These are phyloP conservation scores for Aureobasidium sp. DNA, from an alignment of 2,329 filamentous ascomycete species.

Conservation along the genomic window DNA sequence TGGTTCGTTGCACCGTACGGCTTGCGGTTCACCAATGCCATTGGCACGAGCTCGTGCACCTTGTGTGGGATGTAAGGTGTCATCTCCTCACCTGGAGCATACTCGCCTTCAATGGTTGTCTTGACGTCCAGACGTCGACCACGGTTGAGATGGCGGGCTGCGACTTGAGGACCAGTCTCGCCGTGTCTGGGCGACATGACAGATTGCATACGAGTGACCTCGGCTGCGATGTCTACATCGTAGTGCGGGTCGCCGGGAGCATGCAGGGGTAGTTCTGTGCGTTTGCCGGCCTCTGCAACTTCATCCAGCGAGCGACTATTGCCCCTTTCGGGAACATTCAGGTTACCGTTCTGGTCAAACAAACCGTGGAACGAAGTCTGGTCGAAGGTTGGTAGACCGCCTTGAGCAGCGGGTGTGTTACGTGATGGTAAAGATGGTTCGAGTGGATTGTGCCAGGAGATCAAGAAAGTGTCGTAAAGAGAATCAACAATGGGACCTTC, in stretches of 20 bases:
- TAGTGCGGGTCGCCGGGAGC: conserved; percentile 56
- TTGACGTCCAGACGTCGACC: conserved; percentile 24
- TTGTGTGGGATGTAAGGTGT: conserved; percentile 57
- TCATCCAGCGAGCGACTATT: conserved; percentile 13
- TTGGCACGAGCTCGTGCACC: conserved; percentile 53
- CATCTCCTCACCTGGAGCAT: conserved; percentile 50
- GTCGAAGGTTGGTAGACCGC: conserved; percentile 28
- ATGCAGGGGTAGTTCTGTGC: conserved; percentile 45
- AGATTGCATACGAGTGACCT: conserved; percentile 56
- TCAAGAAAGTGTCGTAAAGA: conserved; percentile 65
- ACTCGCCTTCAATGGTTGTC: conserved; percentile 45
- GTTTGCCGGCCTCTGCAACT: conserved; percentile 18
- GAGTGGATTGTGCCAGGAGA: conserved; percentile 62
- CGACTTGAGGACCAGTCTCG: conserved; percentile 51
- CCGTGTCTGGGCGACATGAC: conserved; percentile 43
- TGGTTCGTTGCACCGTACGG: conserved; percentile 61
- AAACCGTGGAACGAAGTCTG: conserved; percentile 27
- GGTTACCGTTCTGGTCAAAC: conserved; percentile 26
- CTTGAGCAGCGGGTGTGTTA: conserved; percentile 42
- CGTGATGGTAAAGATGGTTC: conserved; percentile 54
- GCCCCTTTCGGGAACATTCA: conserved; percentile 20
- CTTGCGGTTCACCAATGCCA: conserved; percentile 63
- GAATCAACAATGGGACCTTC: conserved; percentile 72
- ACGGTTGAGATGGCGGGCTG: conserved; percentile 56
- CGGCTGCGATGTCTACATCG: conserved; percentile 53